Evolutionary conservation across 257 asterid genomes (phyloP), one percentile per base, ranked within the genome.

Genomic region (Solanum commersonii): DNA sequence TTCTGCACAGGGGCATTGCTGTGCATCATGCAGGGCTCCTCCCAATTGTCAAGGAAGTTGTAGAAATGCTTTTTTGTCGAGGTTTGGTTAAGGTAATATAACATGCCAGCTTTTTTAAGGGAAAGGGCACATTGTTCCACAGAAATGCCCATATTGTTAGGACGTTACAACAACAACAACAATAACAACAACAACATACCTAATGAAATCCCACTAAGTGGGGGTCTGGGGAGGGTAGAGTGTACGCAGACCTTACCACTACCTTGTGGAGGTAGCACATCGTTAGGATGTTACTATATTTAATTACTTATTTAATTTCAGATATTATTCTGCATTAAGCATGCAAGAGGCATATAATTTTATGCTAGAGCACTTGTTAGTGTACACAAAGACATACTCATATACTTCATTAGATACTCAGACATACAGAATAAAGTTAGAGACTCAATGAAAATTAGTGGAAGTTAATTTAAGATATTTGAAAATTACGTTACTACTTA

Each of bases 21-120:
- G 98, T 97, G 77, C 99, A 97, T 92, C 99, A 97, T 93, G 98
- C 99, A 40, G 99, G 99, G 84, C 88, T 97, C 86, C 99, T 97
- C 90, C 99, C 99, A 83, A 97, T 97, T 89, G 98, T 97, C 67
- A 97, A 96, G 93, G 99, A 97, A 96, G 99, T 97, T 76, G 98
- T 97, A 79, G 99, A 97, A 93, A 97, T 97, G 99, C 99, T 97
- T 90, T 97, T 97, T 89, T 97, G 99, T 88, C 99, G 99, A 88
- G 99, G 99, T 85, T 95, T 97, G 73, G 87, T 97, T 88, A 97
- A 97, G 99, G 99, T 97, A 92, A 87, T 83, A 86, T 83, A 22
- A 82, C 70, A 29, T 83, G 35, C 84, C 68, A 34, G 67, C 20
- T 38, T 87, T 59, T 82, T 25, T 83, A 63, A 68, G 85, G 23